Evolutionary conservation across 768 basidiomycete species (phyloP).

Genomic region (Pilatotrama ljubarskyi): DNA sequence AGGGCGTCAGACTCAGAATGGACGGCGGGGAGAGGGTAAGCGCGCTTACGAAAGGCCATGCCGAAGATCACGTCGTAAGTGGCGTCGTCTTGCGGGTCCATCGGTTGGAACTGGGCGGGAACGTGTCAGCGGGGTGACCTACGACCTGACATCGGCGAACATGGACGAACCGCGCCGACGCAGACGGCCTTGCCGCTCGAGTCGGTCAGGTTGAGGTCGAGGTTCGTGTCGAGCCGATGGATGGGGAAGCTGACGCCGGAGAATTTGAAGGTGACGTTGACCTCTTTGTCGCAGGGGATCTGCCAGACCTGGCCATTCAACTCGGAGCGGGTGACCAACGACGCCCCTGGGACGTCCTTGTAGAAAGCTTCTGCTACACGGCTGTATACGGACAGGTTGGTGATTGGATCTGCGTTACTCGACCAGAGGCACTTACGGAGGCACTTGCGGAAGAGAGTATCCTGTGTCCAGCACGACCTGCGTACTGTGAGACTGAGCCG

Average conservation of each 20-base stretch:
- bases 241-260: conserved; percentile 56
- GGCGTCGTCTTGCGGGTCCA: conserved; percentile 48
- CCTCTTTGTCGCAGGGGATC: conserved; percentile 61
- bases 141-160: conserved; percentile 14
- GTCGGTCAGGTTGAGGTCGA: conserved; percentile 29
- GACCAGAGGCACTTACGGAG: conserved; percentile 38
- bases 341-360: conserved; percentile 51
- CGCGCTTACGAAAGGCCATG: conserved; percentile 64
- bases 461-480: conserved; percentile 64
- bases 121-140: not conserved
- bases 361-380: conserved; percentile 63
- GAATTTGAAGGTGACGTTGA: conserved; percentile 68
- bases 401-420: not conserved
- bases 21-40: not conserved
- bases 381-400: conserved; percentile 32
- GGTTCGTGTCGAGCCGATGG: conserved; percentile 62
- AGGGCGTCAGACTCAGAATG: not conserved
- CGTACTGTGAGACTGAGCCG: not conserved
- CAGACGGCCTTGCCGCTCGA: conserved; percentile 33
- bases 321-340: conserved; percentile 39
- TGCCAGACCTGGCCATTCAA: conserved; percentile 52
- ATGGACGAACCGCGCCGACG: conserved; percentile 44
- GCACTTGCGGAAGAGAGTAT: conserved; percentile 65
- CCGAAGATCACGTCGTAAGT: conserved; percentile 69
- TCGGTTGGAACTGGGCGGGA: conserved; percentile 63